phyloP scores from a whole-genome alignment of 768 basidiomycete genomes.

The Auriculariales sp. region DNA sequence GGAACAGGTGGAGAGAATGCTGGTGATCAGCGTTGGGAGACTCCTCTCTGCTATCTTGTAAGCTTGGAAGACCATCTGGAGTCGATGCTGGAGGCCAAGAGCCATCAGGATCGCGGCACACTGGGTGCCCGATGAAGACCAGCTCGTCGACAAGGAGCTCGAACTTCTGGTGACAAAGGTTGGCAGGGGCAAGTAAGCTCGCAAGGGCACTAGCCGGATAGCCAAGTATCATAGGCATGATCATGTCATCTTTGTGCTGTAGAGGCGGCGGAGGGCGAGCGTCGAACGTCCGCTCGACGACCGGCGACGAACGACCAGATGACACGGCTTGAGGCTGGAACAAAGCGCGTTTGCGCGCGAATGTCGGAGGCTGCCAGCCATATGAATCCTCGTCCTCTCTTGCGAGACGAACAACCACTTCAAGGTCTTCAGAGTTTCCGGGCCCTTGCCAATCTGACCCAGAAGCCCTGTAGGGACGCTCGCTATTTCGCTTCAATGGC shows the following conservation, averaged over 20 bases:
- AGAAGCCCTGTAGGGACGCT: too few species aligned
- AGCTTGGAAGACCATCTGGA: neutral
- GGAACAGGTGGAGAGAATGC: slow-evolving; percentile 50
- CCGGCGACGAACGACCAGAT: neutral
- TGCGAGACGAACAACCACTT: too few species aligned
- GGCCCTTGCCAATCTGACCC: too few species aligned
- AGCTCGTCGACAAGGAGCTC: slow-evolving; percentile 85
- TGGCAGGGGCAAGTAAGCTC: slow-evolving; percentile 58
- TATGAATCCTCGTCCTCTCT: neutral
- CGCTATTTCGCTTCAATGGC: neutral
- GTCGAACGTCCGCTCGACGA: neutral
- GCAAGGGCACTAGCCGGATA: slow-evolving; percentile 75
- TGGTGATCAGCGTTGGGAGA: neutral
- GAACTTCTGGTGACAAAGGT: slow-evolving; percentile 88
- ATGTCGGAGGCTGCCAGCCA: neutral
- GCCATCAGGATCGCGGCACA: slow-evolving; percentile 61
- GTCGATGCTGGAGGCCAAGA: slow-evolving; percentile 32
- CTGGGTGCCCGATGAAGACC: slow-evolving; percentile 89
- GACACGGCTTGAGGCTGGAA: neutral
- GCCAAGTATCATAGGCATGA: slow-evolving; percentile 39
- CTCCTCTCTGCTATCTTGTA: neutral
- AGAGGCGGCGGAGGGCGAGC: neutral
- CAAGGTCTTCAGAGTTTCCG: too few species aligned
- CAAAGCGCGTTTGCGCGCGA: neutral
- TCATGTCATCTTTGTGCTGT: neutral